These are phyloP conservation scores for Lactarius vividus DNA, from an alignment of 768 basidiomycete species.

Conservation along the genomic window DNA sequence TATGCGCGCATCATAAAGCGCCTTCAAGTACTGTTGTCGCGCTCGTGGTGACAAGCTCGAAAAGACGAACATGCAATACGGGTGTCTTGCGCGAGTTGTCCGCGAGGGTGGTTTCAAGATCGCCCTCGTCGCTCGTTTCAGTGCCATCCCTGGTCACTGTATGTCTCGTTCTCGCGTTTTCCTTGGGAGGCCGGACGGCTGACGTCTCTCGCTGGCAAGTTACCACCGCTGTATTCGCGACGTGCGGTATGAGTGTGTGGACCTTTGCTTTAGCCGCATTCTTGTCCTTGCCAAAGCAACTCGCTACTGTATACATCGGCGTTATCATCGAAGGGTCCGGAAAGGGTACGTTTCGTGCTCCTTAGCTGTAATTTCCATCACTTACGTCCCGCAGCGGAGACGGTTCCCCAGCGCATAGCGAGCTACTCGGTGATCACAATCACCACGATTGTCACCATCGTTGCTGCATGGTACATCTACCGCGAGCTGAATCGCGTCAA, in stretches of 20 bases:
- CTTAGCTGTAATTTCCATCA: not conserved
- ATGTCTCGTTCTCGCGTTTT: constrained; percentile 32
- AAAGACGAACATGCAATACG: constrained; percentile 44
- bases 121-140: constrained; percentile 70
- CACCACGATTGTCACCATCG: constrained; percentile 68
- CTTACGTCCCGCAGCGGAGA: constrained; percentile 33
- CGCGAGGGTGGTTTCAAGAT: constrained; percentile 88
- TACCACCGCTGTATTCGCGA: constrained; percentile 83
- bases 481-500: constrained; percentile 67
- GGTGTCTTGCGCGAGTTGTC: constrained; percentile 54
- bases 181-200: not conserved
- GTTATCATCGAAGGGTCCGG: constrained; percentile 55
- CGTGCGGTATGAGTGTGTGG: constrained; percentile 83
- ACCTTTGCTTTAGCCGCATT: constrained; percentile 77
- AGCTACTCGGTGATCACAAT: constrained; percentile 65
- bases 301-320: constrained; percentile 88
- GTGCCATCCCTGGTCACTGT: constrained; percentile 88
- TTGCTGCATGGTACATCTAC: constrained; percentile 84
- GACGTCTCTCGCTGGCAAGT: constrained; percentile 44
- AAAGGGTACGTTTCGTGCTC: constrained; percentile 1
- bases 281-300: constrained; percentile 85
- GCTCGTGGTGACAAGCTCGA: constrained; percentile 69
- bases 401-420: constrained; percentile 55
- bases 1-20: constrained; percentile 41
- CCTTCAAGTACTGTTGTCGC: constrained; percentile 79